These are phyloP conservation scores for Fusarium dimerum DNA, from an alignment of 2,329 filamentous ascomycete genomes.

Conservation along the genomic window DNA sequence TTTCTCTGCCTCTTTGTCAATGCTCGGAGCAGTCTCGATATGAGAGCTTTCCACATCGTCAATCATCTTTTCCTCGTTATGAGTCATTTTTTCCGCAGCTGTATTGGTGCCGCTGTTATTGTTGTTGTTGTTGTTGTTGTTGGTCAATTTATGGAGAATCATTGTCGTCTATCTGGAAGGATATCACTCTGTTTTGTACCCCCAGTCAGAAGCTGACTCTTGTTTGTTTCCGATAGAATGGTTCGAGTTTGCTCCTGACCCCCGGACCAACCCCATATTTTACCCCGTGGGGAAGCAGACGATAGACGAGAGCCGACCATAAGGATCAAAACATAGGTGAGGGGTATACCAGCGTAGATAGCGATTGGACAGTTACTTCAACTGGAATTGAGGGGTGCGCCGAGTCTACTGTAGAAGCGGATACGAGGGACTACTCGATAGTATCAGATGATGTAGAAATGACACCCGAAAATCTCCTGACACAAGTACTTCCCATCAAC, in stretches of 20 bases:
- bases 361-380: too few relatives aligned
- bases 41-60: background rate
- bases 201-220: too few relatives aligned
- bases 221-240: too few relatives aligned
- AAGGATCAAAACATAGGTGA: background rate
- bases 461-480: conserved; percentile 10
- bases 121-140: background rate
- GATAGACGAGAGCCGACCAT: background rate
- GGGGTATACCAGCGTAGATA: background rate
- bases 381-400: too few relatives aligned
- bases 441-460: conserved; percentile 11
- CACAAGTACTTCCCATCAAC: conserved; percentile 10
- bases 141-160: background rate
- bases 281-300: background rate
- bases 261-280: background rate
- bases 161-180: too few relatives aligned
- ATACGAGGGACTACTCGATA: background rate
- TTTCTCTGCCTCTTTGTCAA: background rate
- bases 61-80: background rate
- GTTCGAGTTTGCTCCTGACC: background rate
- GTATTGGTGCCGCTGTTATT: background rate
- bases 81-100: background rate
- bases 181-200: too few relatives aligned
- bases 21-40: background rate
- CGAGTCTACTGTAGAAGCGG: too few relatives aligned